These are phyloP conservation scores for Dioscorea zingiberensis DNA, from an alignment of 106 monocot species.

Conservation along the genomic window DNA sequence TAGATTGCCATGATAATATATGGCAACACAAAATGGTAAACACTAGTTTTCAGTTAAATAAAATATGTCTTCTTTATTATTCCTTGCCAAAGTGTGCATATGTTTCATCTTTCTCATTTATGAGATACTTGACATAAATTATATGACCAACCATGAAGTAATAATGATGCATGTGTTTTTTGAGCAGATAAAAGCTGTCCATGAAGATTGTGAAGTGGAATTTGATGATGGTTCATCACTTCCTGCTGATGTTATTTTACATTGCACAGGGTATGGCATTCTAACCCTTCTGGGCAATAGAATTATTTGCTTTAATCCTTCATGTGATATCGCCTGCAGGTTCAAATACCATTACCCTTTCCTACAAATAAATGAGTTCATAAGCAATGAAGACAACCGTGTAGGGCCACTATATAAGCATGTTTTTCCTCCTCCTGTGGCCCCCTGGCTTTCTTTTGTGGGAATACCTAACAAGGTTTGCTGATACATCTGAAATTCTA, in stretches of 20 bases:
- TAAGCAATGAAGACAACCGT: slow-evolving; percentile 40
- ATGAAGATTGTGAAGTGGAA: slow-evolving; percentile 33
- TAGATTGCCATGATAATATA: slow-evolving; percentile 18
- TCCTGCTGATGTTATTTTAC: slow-evolving; percentile 25
- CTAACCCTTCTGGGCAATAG: background rate
- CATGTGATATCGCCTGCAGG: background rate
- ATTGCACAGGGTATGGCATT: slow-evolving; percentile 40
- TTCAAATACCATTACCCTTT: slow-evolving; percentile 42
- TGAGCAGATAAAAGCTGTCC: slow-evolving; percentile 21
- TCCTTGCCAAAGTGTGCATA: background rate
- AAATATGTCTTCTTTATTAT: background rate
- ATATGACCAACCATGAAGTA: background rate
- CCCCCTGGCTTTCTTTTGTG: slow-evolving; percentile 40
- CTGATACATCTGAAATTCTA: background rate
- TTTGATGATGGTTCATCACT: slow-evolving; percentile 34
- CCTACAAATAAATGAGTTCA: slow-evolving; percentile 19
- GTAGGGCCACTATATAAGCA: slow-evolving; percentile 53
- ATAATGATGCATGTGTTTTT: background rate
- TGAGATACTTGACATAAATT: background rate
- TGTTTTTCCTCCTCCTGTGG: slow-evolving; percentile 28
- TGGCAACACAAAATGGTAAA: slow-evolving; percentile 37
- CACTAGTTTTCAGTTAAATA: background rate
- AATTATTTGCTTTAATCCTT: background rate
- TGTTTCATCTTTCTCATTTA: background rate
- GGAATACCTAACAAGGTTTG: slow-evolving; percentile 32